Base-by-base conservation (phyloP, 2,329 filamentous ascomycete genomes). In the Fusarium sp. region DNA sequence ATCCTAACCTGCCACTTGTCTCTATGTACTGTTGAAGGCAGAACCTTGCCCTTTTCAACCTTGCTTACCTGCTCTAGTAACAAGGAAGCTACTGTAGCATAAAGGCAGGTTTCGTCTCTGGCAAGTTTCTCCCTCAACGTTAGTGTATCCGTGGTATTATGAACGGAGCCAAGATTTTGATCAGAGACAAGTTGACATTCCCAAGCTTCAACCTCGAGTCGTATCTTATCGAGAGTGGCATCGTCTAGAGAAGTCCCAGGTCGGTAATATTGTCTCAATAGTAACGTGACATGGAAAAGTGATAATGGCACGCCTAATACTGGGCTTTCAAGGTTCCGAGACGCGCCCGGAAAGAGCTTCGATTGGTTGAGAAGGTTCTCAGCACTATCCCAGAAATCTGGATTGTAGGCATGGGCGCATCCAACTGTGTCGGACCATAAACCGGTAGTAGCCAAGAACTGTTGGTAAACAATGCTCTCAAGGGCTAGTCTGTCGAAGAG, bases 401-500 rank as follows among this genome's bases (percentile, higher is more conserved):
- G 20, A 31, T 74, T 60, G 24, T 69, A 72, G 13, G 60, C 37
- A 21, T 64, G 57, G 4, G 63, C 59, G 0, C 23, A 8, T 20
- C 38, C 41, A 5, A 9, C 23, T 3, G 49, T 28, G 16, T 75
- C 68, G 2, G 71, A 57, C 73, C 73, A 75, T 1, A 75, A 44
- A 3, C 73, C 71, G 3, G 73, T 70, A 2, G 55, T 59, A 1
- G 66, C 47, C 2, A 70, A 41, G 28, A 75, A 75, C 13, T 66
- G 71, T 13, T 73, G 73, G 28, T 71, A 74, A 2, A 75, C 23
- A 11, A 75, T 66, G 26, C 73, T 75, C 44, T 75, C 73, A 6
- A 72, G 47, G 9, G 71, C 68, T 11, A 75, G 43, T 5, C 59
- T 60, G 48, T 75, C 73, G 4, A 75, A 74, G 0, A 74, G 29